Conservation (phyloP, 78 protist species). For the Anaeramoeba flamelloides region DNA sequence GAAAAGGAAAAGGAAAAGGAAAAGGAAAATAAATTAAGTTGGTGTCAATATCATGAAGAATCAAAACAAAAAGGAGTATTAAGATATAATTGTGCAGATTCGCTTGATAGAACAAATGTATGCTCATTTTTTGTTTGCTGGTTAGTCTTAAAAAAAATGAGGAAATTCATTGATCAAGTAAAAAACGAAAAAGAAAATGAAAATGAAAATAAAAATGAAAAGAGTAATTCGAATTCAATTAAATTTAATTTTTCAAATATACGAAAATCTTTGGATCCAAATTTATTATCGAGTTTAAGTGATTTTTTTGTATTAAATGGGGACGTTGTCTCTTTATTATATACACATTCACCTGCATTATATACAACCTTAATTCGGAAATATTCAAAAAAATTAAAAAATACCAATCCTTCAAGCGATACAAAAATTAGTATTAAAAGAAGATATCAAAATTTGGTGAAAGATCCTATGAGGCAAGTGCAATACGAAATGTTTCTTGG, state of each 20-base stretch:
- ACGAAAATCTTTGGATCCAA: not conserved
- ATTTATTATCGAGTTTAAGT: not conserved
- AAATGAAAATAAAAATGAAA: too few species aligned
- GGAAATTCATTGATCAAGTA: not conserved
- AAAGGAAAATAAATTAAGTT: too few species aligned
- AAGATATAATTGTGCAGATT: not conserved
- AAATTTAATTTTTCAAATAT: not conserved
- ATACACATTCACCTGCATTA: not conserved
- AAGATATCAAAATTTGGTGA: not conserved
- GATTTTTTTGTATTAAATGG: not conserved
- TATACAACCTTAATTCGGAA: not conserved
- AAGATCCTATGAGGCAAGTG: not conserved
- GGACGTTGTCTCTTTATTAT: not conserved
- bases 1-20: too few species aligned
- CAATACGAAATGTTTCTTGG: not conserved
- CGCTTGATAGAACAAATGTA: constrained; percentile 2
- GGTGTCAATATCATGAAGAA: not conserved
- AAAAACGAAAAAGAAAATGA: not conserved
- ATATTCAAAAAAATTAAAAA: not conserved
- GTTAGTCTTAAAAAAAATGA: not conserved
- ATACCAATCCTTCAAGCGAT: not conserved
- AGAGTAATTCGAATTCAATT: too few species aligned
- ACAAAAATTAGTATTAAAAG: not conserved
- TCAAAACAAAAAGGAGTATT: constrained; percentile 1
- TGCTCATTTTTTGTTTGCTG: too few species aligned